A percentile compares a stretch with the other conserved stretches of the same genome.
These are phyloP conservation scores for Kodamaea restingae DNA, from an alignment of 805 yeast genomes.

Conservation along the genomic window DNA sequence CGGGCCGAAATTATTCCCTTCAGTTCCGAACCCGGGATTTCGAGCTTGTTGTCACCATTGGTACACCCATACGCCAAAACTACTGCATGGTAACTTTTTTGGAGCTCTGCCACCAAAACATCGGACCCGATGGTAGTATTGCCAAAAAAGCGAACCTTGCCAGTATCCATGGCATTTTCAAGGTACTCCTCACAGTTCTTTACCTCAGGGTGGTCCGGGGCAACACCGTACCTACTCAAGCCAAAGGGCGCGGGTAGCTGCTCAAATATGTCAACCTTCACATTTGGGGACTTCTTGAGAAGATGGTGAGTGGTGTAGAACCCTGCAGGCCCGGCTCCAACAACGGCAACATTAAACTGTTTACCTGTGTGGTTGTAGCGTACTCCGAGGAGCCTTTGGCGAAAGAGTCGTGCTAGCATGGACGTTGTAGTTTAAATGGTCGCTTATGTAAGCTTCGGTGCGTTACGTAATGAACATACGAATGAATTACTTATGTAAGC, in stretches of 20 bases:
- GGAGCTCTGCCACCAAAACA: constrained; percentile 46
- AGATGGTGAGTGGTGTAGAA: constrained; percentile 82
- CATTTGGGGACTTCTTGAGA: constrained; percentile 41
- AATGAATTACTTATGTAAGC: too few species aligned
- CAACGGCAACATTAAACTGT: constrained; percentile 55
- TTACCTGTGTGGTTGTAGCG: not conserved
- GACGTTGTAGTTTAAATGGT: too few species aligned
- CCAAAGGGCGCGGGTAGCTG: constrained; percentile 89
- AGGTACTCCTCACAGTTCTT: constrained; percentile 78
- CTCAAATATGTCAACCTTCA: constrained; percentile 75
- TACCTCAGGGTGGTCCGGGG: constrained; percentile 98
- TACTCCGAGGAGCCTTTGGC: not conserved
- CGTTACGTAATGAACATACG: too few species aligned
- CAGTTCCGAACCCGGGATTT: constrained; percentile 56
- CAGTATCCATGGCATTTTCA: constrained; percentile 40
- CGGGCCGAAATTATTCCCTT: constrained; percentile 77
- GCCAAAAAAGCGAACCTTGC: constrained; percentile 53
- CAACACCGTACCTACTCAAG: constrained; percentile 90
- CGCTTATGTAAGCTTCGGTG: too few species aligned
- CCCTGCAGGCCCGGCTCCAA: constrained; percentile 97
- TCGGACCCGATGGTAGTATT: constrained; percentile 67
- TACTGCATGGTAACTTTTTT: constrained; percentile 62
- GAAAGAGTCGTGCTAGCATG: not conserved
- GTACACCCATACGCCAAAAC: constrained; percentile 82
- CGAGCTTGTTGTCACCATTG: constrained; percentile 47